Evolutionary conservation across 208 protist genomes (phyloP), one percentile per base, ranked within the genome.

Genomic region (Crithidia thermophila): DNA sequence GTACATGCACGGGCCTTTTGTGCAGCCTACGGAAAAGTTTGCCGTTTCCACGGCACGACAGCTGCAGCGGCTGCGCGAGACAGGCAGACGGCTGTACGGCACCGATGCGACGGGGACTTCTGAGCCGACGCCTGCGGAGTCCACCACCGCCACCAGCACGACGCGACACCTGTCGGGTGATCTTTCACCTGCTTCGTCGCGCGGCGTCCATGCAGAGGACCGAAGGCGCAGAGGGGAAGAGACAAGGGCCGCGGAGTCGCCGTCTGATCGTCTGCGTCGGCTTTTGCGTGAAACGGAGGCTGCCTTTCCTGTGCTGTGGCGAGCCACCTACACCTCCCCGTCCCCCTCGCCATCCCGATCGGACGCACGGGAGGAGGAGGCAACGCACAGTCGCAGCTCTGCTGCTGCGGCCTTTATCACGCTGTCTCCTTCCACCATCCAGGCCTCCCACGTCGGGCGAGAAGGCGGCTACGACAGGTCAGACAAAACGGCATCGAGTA

Each of bases 31-130:
- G 7, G 69, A 68, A 25, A 42, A 53, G 28, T 75, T 75, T 31
- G 36, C 69, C 45, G 37, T 21, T 20, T 60, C 69, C 37, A 51
- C 65, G 39, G 45, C 55, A 33, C 36, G 39, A 0, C 69, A 75
- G 40, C 33, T 75, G 69, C 53, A 61, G 61, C 69, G 69, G 11
- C 61, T 67, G 25, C 61, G 51, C n/a, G 34, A 51, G 28, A 21
- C 50, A 4, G 69, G 42, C 28, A 37, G 13, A 34, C 69, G 53
- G 2, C 45, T 62, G 25, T 75, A 68, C 33, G 55, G 53, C 3
- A 5, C 58, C 23, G 45, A 49, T n/a, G n/a, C n/a, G 4, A 27
- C 21, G 20, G 18, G 31, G 16, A 16, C 39, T 16, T 10, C 39
- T n/a, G 10, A 10, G 39, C 13, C 39, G 39, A 43, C 16, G 39